phyloP scores from a whole-genome alignment of 1,139 yeast species.

The Yamadazyma siamensis region DNA sequence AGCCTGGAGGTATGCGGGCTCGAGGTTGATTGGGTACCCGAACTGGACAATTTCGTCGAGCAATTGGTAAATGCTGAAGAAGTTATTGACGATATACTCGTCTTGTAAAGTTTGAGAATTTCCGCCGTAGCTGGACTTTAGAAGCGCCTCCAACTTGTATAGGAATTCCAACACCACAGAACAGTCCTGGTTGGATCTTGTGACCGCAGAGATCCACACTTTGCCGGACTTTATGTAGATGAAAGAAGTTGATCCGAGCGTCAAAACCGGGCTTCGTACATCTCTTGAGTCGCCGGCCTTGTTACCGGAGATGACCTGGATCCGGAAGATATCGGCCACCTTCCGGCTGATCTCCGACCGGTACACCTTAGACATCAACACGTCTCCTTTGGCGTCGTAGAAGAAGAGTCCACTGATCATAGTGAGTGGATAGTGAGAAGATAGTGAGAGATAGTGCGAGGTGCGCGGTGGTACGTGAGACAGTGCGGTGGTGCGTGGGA shows the following conservation, averaged over 20 bases:
- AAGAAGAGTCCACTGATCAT: constrained; percentile 83
- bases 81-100: constrained; percentile 45
- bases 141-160: constrained; percentile 52
- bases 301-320: constrained; percentile 68
- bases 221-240: constrained; percentile 69
- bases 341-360: constrained; percentile 63
- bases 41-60: constrained; percentile 76
- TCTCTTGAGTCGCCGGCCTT: constrained; percentile 37
- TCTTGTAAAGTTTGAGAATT: constrained; percentile 19
- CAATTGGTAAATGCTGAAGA: constrained; percentile 67
- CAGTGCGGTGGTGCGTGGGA: too few relatives aligned
- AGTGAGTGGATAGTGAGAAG: neutral
- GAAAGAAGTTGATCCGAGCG: constrained; percentile 90
- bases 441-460: too few relatives aligned
- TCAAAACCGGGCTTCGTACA: constrained; percentile 68
- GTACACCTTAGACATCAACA: constrained; percentile 73
- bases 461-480: neutral
- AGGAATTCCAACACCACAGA: constrained; percentile 77
- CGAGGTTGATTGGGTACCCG: constrained; percentile 80
- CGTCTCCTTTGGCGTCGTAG: constrained; percentile 79
- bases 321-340: constrained; percentile 85
- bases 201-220: constrained; percentile 81
- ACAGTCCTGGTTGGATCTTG: constrained; percentile 86
- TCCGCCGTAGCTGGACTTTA: constrained; percentile 22
- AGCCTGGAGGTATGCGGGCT: constrained; percentile 35